Evolutionary conservation across 495 filamentous ascomycete species (phyloP), one percentile per base, ranked within the genome.

Genomic region (Penicillium waksmanii): DNA sequence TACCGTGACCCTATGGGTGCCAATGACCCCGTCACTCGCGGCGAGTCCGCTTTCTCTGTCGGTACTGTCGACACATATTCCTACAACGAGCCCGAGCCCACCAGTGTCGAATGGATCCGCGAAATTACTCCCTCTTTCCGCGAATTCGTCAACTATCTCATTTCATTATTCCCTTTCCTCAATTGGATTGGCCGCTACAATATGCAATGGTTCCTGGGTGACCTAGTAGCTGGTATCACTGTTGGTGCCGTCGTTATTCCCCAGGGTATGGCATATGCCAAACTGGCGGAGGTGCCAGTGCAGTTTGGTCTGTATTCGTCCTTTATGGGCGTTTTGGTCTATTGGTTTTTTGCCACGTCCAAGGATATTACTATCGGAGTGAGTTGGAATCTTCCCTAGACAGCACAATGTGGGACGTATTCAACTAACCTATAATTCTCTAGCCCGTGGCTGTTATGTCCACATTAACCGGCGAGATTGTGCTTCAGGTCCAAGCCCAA

Each of bases 341-440:
- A 99, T 65, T 98, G 95, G 95, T 96, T 98, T 72, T 98, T 98
- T 66, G 95, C 95, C 2, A 98, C 95, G 1, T 98, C 96, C 0
- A 98, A 98, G 69, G 95, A 98, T 74, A 98, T 98, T 68, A 98
- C 95, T 8, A 98, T 98, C 53, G 95, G 95, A n/a, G 91, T 93
- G 77, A 80, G 90, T 85, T 35, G 33, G 19, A 9, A 12, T 9
- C 3, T 21, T 6, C 3, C 36, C 36, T 15, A n/a, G 12, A n/a
- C 36, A 40, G 23, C 23, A n/a, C 36, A 13, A 40, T 8, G 2
- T 8, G 3, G 36, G 36, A n/a, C 0, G 15, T 1, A 35, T 35
- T n/a, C n/a, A 52, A 53, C 53, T 63, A 62, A 53, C 63, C 48
- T 47, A 52, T 66, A 67, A 57, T 56, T 38, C 35, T 53, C 19